phyloP scores from a whole-genome alignment of 441 rosid genomes.

The Eutrema salsugineum region DNA sequence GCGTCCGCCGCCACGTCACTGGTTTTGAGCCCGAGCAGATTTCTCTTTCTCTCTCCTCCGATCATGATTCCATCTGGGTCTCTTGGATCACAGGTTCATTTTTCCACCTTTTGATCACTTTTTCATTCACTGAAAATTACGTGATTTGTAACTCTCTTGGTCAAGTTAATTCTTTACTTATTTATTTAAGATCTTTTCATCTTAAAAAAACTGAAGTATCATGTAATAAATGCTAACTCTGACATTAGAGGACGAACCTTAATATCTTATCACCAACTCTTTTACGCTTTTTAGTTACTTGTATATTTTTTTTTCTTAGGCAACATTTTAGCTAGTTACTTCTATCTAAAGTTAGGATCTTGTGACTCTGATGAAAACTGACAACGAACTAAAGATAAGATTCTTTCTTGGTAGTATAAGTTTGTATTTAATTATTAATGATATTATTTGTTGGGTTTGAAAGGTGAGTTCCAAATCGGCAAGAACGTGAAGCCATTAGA shows the following conservation, averaged over 20 bases:
- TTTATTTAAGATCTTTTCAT: neutral
- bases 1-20: conserved; percentile 65
- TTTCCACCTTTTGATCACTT: neutral
- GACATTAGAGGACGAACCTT: conserved; percentile 10
- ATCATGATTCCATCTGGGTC: conserved; percentile 73
- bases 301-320: too few relatives aligned
- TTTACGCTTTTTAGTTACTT: neutral
- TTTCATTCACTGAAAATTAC: neutral
- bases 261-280: neutral
- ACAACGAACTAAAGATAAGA: neutral
- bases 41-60: conserved; percentile 60
- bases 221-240: conserved; percentile 25
- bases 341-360: conserved; percentile 2
- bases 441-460: neutral
- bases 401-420: neutral
- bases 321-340: too few relatives aligned
- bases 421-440: neutral
- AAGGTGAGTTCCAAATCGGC: conserved; percentile 77
- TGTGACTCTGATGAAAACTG: neutral
- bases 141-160: neutral
- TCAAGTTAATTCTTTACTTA: neutral
- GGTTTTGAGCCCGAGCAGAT: conserved; percentile 85
- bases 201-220: neutral
- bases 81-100: conserved; percentile 83
- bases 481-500: conserved; percentile 53